Percentiles rank a stretch among this genome's conserved stretches.
These are phyloP conservation scores for Ganoderma meredithae DNA, from an alignment of 1,284 basidiomycete species.

Conservation along the genomic window DNA sequence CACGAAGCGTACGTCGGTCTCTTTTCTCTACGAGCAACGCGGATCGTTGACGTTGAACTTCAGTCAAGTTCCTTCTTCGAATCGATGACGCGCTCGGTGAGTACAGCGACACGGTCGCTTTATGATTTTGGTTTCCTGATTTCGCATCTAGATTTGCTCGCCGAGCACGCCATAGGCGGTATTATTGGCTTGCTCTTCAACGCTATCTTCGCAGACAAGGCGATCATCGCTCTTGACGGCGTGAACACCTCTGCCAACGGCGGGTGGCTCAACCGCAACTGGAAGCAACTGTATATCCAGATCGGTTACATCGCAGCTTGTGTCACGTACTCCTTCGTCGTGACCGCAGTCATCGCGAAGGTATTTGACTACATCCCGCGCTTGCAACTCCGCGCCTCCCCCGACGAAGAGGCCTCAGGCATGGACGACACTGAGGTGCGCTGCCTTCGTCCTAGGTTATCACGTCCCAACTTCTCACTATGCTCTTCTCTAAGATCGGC, in stretches of 20 bases:
- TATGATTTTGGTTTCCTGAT: neutral
- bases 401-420: constrained; percentile 84
- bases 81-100: constrained; percentile 79
- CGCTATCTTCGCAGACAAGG: constrained; percentile 77
- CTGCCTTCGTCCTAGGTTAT: constrained; percentile 33
- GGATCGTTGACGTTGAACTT: constrained; percentile 21
- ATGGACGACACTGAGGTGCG: constrained; percentile 87
- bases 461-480: neutral
- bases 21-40: constrained; percentile 10
- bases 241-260: constrained; percentile 73
- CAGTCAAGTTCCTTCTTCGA: constrained; percentile 71
- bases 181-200: constrained; percentile 85
- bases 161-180: constrained; percentile 93
- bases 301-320: constrained; percentile 83
- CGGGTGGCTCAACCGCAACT: constrained; percentile 79
- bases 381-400: constrained; percentile 74
- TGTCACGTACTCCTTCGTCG: constrained; percentile 69
- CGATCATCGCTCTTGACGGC: constrained; percentile 75
- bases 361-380: constrained; percentile 80
- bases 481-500: constrained; percentile 59
- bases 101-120: neutral
- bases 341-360: constrained; percentile 75
- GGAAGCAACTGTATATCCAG: constrained; percentile 84
- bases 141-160: constrained; percentile 69
- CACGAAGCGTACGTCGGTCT: constrained; percentile 74